Percentiles rank a stretch among this genome's conserved stretches.
Evolutionary conservation across 148 eudicot species (phyloP).

Genomic region (Spergularia bocconei): DNA sequence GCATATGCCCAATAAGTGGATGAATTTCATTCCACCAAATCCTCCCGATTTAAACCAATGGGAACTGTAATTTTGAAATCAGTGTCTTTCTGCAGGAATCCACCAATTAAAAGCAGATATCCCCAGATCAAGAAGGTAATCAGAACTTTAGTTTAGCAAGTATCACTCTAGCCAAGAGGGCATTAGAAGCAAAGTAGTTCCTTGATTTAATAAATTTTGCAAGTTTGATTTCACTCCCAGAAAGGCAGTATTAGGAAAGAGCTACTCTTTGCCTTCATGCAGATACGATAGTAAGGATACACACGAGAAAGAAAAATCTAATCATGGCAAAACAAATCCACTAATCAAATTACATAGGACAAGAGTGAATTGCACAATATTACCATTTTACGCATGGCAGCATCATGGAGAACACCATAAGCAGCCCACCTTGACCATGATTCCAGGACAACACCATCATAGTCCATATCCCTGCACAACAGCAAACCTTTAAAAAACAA

Average conservation of each 20-base stretch:
- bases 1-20: not conserved
- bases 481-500: not conserved
- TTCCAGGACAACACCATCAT: constrained; percentile 94
- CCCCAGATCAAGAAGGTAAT: not conserved
- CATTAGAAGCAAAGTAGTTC: not conserved
- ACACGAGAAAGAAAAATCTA: not conserved
- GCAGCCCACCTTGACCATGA: constrained; percentile 99
- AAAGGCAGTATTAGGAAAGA: no score
- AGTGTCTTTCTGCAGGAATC: not conserved
- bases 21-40: not conserved
- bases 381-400: constrained; percentile 70
- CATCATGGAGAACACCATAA: constrained; percentile 74
- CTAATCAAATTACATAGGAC: constrained; percentile 7
- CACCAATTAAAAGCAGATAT: constrained; percentile 6
- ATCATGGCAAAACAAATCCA: constrained; percentile 9
- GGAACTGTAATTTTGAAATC: not conserved
- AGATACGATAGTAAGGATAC: no score
- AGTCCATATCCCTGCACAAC: constrained; percentile 75
- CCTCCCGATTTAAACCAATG: not conserved
- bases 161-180: not conserved
- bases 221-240: not conserved
- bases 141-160: constrained; percentile 3
- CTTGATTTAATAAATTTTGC: not conserved
- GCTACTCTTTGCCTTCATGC: no score
- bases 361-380: not conserved